These are phyloP conservation scores for Chamaenerion angustifolium DNA, from an alignment of 345 rosid genomes.

Conservation along the genomic window DNA sequence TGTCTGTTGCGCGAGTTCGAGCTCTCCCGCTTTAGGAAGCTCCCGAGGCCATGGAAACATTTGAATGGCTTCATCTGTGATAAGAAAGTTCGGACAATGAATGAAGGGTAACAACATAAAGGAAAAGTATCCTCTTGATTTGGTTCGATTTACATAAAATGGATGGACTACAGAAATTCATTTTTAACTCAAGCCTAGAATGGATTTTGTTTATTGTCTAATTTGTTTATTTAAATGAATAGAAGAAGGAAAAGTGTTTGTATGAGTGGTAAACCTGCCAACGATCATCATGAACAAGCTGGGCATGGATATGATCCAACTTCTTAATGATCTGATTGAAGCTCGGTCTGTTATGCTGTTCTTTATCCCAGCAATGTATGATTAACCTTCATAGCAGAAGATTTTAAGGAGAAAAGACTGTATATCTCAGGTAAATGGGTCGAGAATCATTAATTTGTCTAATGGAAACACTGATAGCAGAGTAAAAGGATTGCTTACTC, in stretches of 20 bases:
- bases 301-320: slow-evolving; percentile 34
- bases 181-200: no score
- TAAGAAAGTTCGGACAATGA: background rate
- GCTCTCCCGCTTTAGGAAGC: slow-evolving; percentile 29
- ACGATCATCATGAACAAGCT: slow-evolving; percentile 21
- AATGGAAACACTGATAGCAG: background rate
- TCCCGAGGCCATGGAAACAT: slow-evolving; percentile 33
- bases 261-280: slow-evolving; percentile 46
- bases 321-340: slow-evolving; percentile 43
- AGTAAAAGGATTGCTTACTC: slow-evolving; percentile 26
- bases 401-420: background rate
- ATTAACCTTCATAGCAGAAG: slow-evolving; percentile 31
- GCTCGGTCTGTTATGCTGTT: slow-evolving; percentile 53
- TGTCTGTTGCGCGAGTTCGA: slow-evolving; percentile 35
- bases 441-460: background rate
- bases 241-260: slow-evolving; percentile 1
- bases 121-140: background rate
- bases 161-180: no score
- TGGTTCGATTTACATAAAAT: background rate
- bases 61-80: slow-evolving; percentile 35
- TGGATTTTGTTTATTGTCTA: no score
- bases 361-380: slow-evolving; percentile 59
- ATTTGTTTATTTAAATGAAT: background rate
- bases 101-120: background rate
- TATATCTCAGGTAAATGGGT: background rate